Conservation (phyloP, 2,329 filamentous ascomycete genomes). For the Monilinia vaccinii-corymbosi region DNA sequence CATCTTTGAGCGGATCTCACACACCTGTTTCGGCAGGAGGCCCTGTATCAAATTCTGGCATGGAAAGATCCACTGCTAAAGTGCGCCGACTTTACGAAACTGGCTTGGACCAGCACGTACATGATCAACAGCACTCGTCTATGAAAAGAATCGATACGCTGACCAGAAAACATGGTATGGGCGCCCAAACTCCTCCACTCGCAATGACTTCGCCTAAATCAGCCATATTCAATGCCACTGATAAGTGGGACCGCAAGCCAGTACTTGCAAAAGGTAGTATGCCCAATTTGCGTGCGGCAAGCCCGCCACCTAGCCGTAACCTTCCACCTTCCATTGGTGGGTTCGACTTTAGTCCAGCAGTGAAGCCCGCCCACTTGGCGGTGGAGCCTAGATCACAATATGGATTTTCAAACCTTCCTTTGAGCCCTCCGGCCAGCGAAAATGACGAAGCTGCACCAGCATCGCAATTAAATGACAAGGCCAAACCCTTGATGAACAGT, state of each 20-base stretch:
- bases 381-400: conserved; percentile 29
- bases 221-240: conserved; percentile 33
- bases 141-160: conserved; percentile 74
- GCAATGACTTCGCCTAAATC: conserved; percentile 21
- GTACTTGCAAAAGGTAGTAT: conserved; percentile 53
- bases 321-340: conserved; percentile 33
- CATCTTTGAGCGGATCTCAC: conserved; percentile 44
- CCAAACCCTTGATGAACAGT: conserved; percentile 70
- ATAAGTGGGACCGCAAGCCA: conserved; percentile 41
- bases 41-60: conserved; percentile 33
- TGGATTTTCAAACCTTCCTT: conserved; percentile 40
- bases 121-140: conserved; percentile 70
- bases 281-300: conserved; percentile 55
- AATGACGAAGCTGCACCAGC: conserved; percentile 58
- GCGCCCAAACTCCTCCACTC: conserved; percentile 23
- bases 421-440: conserved; percentile 66
- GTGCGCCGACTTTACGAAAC: conserved; percentile 74
- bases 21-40: conserved; percentile 31
- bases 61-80: conserved; percentile 61
- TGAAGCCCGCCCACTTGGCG: conserved; percentile 27
- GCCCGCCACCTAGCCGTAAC: conserved; percentile 30
- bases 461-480: conserved; percentile 66
- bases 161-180: conserved; percentile 46
- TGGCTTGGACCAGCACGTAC: conserved; percentile 66
- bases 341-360: conserved; percentile 28